These are phyloP conservation scores for Naganishia vaughanmartiniae DNA, from an alignment of 768 basidiomycete genomes.

Conservation along the genomic window DNA sequence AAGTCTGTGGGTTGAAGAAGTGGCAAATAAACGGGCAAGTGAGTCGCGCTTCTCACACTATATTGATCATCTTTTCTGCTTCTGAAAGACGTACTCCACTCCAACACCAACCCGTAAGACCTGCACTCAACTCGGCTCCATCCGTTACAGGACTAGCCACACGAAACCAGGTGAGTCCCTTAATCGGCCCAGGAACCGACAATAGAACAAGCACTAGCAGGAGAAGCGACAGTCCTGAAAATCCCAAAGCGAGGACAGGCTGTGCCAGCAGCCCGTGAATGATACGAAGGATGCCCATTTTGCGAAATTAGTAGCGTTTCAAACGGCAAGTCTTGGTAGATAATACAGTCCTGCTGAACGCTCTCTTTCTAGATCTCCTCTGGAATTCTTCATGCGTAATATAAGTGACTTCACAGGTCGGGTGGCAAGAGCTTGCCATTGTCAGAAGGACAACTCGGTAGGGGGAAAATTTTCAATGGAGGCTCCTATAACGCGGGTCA, in stretches of 20 bases:
- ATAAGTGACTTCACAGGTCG: neutral
- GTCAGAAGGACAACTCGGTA: neutral
- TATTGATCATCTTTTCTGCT: neutral
- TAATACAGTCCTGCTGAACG: neutral
- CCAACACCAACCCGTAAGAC: constrained; percentile 50
- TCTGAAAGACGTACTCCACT: constrained; percentile 11
- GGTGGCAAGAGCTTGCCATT: neutral
- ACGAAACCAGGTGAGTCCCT: constrained; percentile 49
- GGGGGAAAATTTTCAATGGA: neutral
- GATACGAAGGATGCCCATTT: constrained; percentile 3
- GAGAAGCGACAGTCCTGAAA: constrained; percentile 44
- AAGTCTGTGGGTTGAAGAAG: constrained; percentile 31
- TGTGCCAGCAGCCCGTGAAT: constrained; percentile 27
- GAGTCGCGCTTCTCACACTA: neutral
- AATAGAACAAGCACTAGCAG: constrained; percentile 48
- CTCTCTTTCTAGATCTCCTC: neutral
- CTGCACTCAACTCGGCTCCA: constrained; percentile 36
- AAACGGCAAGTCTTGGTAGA: neutral
- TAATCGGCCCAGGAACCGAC: constrained; percentile 50
- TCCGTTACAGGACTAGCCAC: constrained; percentile 34
- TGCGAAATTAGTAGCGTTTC: neutral
- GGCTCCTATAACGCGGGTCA: neutral
- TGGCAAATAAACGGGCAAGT: neutral
- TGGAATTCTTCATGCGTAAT: neutral
- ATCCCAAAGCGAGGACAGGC: constrained; percentile 41